These are phyloP conservation scores for Pseudoneurospora amorphoporcata DNA, from an alignment of 495 filamentous ascomycete species.

Conservation along the genomic window DNA sequence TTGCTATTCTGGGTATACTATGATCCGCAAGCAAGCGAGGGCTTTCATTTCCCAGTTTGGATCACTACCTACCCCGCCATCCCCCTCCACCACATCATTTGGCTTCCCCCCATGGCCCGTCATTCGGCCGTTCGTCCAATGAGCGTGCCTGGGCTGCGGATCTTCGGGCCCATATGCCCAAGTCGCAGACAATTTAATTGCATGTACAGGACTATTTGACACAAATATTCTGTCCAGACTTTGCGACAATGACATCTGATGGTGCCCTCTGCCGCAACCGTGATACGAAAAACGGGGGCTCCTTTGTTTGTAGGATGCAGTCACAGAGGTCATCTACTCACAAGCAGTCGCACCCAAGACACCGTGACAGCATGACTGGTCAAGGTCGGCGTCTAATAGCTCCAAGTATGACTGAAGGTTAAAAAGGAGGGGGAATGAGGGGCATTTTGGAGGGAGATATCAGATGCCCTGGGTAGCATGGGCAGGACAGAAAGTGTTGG, in stretches of 20 bases:
- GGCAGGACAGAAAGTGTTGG: neutral
- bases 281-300: neutral
- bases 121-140: neutral
- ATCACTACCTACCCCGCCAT: neutral
- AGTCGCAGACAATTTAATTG: neutral
- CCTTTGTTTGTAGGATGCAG: neutral
- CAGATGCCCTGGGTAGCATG: neutral
- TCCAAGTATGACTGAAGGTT: neutral
- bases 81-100: neutral
- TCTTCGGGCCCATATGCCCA: neutral
- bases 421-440: neutral
- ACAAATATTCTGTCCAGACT: neutral
- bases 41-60: neutral
- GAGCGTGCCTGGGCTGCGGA: neutral
- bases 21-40: neutral
- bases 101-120: neutral
- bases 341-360: neutral
- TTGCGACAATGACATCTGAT: neutral
- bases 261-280: neutral
- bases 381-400: neutral
- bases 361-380: neutral
- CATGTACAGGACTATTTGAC: accelerated
- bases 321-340: neutral
- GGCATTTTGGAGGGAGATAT: neutral
- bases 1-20: neutral